Evolutionary conservation across 371 early-diverging fungal species (phyloP), one percentile per base, ranked within the genome.

Genomic region (Smittium culicis): DNA sequence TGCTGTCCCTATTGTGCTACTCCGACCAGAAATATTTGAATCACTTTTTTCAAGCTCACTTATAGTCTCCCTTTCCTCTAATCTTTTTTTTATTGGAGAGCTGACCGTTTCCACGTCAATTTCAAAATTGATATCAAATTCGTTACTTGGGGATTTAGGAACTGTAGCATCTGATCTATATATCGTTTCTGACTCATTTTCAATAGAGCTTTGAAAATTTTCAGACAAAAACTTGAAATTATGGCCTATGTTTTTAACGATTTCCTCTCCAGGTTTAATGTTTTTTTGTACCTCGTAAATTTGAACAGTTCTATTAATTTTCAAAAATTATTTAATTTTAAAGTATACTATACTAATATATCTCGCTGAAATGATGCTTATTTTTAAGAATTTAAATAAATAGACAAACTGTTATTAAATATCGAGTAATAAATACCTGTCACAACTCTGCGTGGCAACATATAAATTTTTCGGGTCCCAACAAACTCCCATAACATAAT

Each of bases 401-500:
- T 5, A 11, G 45, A 45, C 45, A 5, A 45, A 11, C 45, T 11
- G 45, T 20, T 45, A 20, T 20, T 45, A n/a, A n/a, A n/a, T n/a
- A n/a, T n/a, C n/a, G n/a, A n/a, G n/a, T 28, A 60, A n/a, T 16
- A 20, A 11, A n/a, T 67, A 88, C 83, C 96, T 79, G 71, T 96
- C 97, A 72, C 90, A 88, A 74, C 93, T 89, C 76, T 95, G 96
- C 2, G 96, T 90, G 0, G 88, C 92, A 3, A 96, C 73, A 71
- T 80, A 93, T 72, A 88, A 79, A 17, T 86, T 87, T n/a, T 89
- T 73, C 0, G 98, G 96, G 75, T 96, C 96, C 96, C 95, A 97
- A 5, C 89, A 83, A 0, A 96, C 92, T 33, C 98, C 98, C 79
- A 96, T 95, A 14, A 97, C 94, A 73, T 91, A 93, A 70, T 95